Evolutionary conservation across 352 stramenopile species (phyloP).

Genomic region (Globisporangium barbulae): DNA sequence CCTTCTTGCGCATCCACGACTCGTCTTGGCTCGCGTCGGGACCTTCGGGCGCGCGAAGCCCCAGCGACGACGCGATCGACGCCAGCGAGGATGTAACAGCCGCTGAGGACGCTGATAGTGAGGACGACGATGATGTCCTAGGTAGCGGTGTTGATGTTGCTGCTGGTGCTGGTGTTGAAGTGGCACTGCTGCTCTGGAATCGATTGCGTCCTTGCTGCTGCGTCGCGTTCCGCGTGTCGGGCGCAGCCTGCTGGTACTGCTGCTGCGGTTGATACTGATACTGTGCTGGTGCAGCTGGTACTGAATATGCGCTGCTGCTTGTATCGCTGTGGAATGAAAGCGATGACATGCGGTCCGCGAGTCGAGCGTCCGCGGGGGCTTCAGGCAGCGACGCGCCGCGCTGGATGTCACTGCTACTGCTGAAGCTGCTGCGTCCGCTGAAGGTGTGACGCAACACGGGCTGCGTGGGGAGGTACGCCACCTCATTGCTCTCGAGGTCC

Average conservation of each 20-base stretch:
- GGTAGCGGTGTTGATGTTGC: not conserved
- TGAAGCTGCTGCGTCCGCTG: conserved; percentile 17
- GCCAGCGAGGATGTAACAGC: not conserved
- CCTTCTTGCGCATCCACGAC: conserved; percentile 11
- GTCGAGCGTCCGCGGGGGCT: not conserved
- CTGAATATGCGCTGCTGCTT: not conserved
- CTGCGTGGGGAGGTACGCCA: conserved; percentile 43
- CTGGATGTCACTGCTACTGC: conserved; percentile 9
- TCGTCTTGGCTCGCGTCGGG: conserved; percentile 10
- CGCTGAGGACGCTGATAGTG: conserved; percentile 6
- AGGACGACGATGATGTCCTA: not conserved
- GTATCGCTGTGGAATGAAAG: not conserved
- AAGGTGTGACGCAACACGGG: conserved; percentile 12
- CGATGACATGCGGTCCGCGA: not conserved
- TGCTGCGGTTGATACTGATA: not conserved
- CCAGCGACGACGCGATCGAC: conserved; percentile 12
- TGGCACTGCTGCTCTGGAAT: not conserved
- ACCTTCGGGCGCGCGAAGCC: conserved; percentile 2
- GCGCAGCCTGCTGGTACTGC: conserved; percentile 3
- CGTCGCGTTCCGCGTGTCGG: not conserved
- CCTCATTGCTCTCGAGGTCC: conserved; percentile 58
- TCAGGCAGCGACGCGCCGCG: conserved; percentile 9
- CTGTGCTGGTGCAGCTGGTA: not conserved
- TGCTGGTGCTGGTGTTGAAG: not conserved
- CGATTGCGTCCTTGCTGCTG: conserved; percentile 13